Evolutionary conservation across 257 asterid species (phyloP), one percentile per base, ranked within the genome.

Genomic region (Nicotiana sylvestris): DNA sequence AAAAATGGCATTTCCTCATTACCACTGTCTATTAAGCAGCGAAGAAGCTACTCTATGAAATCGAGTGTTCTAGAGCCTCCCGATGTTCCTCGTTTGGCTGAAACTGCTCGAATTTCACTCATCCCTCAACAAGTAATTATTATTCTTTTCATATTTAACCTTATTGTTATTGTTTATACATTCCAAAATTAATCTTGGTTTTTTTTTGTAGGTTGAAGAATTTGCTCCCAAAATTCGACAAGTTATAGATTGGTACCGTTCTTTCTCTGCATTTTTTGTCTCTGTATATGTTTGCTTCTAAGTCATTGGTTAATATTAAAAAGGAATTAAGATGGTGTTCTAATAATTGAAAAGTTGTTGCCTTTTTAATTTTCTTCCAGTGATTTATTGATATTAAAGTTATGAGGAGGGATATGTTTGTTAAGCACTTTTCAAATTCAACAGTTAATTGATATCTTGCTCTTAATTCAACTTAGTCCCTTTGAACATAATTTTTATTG

Each of bases 51-150:
- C 65, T 51, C 87, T 0, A 87, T 69, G 39, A 89, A 87, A 81
- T 90, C 92, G 30, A 85, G 78, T 46, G 67, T 27, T 46, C 95
- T 94, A 62, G 92, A 92, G 76, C 91, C 96, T 32, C 96, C 96
- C 5, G 86, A 92, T 84, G 96, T 95, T 57, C 55, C 88, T 53
- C 91, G 88, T 61, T 85, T 96, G 81, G 97, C 98, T 35, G 89
- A 91, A 86, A 92, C 97, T 10, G 97, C 99, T 86, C 94, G 86
- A 25, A 94, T 94, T 85, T 93, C 93, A 65, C 91, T 94, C 80
- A 86, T 91, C n/a, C 83, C 90, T 12, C 78, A 85, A 46, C 87
- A 92, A 84, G 92, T 91, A 89, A 12, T 61, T 2, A 17, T 9
- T 25, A 17, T 82, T 70, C 76, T 35, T 25, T 81, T 82, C 77